Evolutionary conservation across 2,329 filamentous ascomycete genomes (phyloP), one percentile per base, ranked within the genome.

Genomic region (Xylaria sp.): DNA sequence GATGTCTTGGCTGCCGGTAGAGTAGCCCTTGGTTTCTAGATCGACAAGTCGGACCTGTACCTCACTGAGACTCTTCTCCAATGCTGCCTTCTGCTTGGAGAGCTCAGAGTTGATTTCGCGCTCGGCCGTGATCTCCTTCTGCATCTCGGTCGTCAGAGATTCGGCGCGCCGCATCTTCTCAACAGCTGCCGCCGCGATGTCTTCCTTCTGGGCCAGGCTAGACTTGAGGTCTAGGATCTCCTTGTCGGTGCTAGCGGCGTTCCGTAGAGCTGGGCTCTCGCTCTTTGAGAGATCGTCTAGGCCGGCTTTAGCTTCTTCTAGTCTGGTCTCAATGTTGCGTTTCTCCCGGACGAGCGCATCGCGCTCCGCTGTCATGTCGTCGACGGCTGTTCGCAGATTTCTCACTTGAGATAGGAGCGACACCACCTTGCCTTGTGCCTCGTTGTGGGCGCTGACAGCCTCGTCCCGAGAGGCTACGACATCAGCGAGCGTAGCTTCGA

Each of bases 141-240:
- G 94, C 67, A 96, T 89, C 77, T 99, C 95, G 8, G 89, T 87
- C 1, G 89, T 89, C 33, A 98, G 81, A 4, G 92, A 91, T 74
- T 99, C 94, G 2, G 95, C 92, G 23, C 94, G 89, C 58, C 94
- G 88, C 95, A 99, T 99, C 83, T 98, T 98, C 72, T 95, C 94
- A 42, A 98, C 90, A 0, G 94, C 94, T 3, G 95, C 94, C 0
- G 90, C 87, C 11, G 93, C 92, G 61, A 98, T 89, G 74, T 99
- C 94, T 78, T 98, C 92, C 73, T 97, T 92, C 72, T 97, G 93
- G 3, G 94, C 94, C 35, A 98, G 85, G 67, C 84, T 89, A 9
- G 92, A 90, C 79, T 95, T 97, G 67, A 99, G 86, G 64, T 96
- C 92, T 5, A 99, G 83, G 23, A 98, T 84, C 76, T 97, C 92